Evolutionary conservation across 805 yeast genomes (phyloP), one percentile per base, ranked within the genome.

Genomic region (Candida ipomoeae): DNA sequence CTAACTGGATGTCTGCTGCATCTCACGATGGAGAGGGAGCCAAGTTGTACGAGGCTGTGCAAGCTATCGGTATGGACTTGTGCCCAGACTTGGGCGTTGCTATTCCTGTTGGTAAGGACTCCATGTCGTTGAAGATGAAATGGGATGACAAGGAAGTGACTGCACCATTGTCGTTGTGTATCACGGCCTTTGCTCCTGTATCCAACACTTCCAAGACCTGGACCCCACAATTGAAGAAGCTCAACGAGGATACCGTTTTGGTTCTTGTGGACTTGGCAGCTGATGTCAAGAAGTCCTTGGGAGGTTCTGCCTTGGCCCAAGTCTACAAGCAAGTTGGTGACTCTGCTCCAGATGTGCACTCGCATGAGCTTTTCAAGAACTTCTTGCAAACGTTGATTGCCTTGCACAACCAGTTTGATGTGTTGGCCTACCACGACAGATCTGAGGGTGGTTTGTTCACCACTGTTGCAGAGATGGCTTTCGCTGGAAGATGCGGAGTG

Each of bases 1-100:
- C 99, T 42, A 94, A 94, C 75, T 94, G 99, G 99, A 94, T 94
- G 99, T 84, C 97, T 10, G 91, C 98, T 45, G 96, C 99, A 26
- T 78, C 92, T 34, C 96, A 91, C 62, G 82, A 82, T 20, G 98
- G 98, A 62, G 99, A 94, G 71, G 99, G 99, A 54, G 79, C 95
- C 47, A 91, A 89, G 55, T 76, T 94, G 55, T 94, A 92, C 66
- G 97, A 90, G 70, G 99, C 97, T 43, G 99, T 94, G 43, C 91
- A 90, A 70, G 98, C 98, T 4, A 83, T 94, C 62, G 97, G 97
- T 59, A 66, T 91, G 64, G 97, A 89, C 57, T 77, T 95, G 61
- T 94, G 99, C 71, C 97, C 98, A 20, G 92, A 81, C 52, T 79
- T 94, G 57, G 97, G 96, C 40, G 73, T 94, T 54, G 79, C 95